These are phyloP conservation scores for Exophiala bonariae DNA, from an alignment of 2,329 filamentous ascomycete genomes.

Conservation along the genomic window DNA sequence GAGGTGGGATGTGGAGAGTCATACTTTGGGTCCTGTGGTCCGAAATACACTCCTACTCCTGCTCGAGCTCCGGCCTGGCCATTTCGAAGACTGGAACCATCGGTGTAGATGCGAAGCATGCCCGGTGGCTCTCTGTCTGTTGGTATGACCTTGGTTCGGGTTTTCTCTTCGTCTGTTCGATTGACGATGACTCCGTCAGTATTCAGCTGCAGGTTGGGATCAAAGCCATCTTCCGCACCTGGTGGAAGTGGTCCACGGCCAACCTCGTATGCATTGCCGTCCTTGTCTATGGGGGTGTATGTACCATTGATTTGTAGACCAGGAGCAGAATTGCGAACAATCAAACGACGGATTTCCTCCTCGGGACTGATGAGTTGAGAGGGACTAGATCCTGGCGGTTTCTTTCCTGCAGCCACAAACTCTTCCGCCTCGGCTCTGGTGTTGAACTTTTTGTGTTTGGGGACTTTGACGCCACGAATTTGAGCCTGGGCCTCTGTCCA, in stretches of 20 bases:
- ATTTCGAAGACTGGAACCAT: conserved; percentile 63
- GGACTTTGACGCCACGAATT: conserved; percentile 70
- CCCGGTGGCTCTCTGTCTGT: conserved; percentile 45
- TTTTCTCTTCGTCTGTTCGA: conserved; percentile 54
- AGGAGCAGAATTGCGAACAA: conserved; percentile 32
- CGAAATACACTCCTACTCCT: conserved; percentile 66
- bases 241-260: conserved; percentile 57
- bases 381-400: conserved; percentile 17
- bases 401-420: conserved; percentile 60
- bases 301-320: conserved; percentile 41
- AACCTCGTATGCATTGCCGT: conserved; percentile 47
- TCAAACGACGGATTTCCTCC: conserved; percentile 26
- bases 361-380: conserved; percentile 19
- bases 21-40: conserved; percentile 57
- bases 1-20: conserved; percentile 25
- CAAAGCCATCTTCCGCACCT: conserved; percentile 62
- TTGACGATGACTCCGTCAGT: conserved; percentile 55
- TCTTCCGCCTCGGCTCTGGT: conserved; percentile 72
- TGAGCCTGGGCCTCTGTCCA: conserved; percentile 72
- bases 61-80: conserved; percentile 56
- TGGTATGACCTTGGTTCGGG: conserved; percentile 45
- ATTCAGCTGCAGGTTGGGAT: conserved; percentile 58
- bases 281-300: conserved; percentile 39
- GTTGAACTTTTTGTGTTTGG: conserved; percentile 67
- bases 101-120: conserved; percentile 62